These are phyloP conservation scores for Penicillium frequentans DNA, from an alignment of 2,329 filamentous ascomycete genomes.

Conservation along the genomic window DNA sequence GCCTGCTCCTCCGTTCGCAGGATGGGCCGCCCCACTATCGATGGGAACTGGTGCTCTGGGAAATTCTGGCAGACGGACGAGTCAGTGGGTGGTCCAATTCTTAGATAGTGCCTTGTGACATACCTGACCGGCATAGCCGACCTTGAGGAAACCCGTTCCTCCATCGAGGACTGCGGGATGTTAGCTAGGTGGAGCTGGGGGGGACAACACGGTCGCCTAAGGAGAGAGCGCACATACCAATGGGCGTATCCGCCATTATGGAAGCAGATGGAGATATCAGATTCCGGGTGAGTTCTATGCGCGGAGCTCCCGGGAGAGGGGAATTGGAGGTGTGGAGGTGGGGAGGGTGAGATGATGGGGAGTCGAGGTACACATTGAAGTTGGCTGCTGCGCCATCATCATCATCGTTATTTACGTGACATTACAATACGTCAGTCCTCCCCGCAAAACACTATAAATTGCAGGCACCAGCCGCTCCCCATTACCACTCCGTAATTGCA, in stretches of 20 bases:
- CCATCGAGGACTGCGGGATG: conserved; percentile 83
- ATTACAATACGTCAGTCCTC: conserved; percentile 21
- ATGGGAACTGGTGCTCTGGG: conserved; percentile 97
- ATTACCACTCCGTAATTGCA: conserved; percentile 19
- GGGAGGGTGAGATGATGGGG: conserved; percentile 20
- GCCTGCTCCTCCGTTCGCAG: conserved; percentile 90
- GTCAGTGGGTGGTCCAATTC: conserved; percentile 7
- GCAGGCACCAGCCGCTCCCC: conserved; percentile 1
- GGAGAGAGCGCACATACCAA: conserved; percentile 40
- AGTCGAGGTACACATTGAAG: conserved; percentile 15
- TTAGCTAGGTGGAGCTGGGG: conserved; percentile 30
- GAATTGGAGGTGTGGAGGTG: conserved; percentile 20
- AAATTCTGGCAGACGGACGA: conserved; percentile 69
- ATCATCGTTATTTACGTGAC: conserved; percentile 29
- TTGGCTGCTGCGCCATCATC: conserved; percentile 17
- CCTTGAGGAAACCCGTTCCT: conserved; percentile 99
- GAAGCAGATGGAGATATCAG: conserved; percentile 4
- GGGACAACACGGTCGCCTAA: conserved; percentile 22
- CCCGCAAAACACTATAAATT: conserved; percentile 13
- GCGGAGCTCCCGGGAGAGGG: conserved; percentile 12
- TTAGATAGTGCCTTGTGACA: conserved; percentile 20
- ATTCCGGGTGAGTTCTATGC: conserved; percentile 3
- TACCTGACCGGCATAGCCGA: conserved; percentile 92
- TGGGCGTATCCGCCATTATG: conserved; percentile 51
- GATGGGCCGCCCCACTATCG: conserved; percentile 96